A percentile compares a stretch with the other conserved stretches of the same genome.
Evolutionary conservation across 768 basidiomycete species (phyloP).

Genomic region (Macrolepiota dolichaula): DNA sequence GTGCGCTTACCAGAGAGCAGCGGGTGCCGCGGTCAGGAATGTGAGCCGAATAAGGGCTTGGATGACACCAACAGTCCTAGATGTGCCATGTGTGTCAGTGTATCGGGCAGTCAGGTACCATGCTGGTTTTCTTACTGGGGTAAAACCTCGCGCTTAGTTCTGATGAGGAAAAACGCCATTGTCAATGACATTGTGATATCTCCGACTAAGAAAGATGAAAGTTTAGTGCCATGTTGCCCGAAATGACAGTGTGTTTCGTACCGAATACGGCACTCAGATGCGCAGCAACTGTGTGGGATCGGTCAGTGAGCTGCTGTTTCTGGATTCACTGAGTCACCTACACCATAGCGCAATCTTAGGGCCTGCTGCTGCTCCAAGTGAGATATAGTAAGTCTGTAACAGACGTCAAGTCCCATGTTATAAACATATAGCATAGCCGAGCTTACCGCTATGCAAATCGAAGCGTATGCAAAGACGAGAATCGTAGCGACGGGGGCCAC

Average conservation of each 20-base stretch:
- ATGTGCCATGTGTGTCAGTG: neutral
- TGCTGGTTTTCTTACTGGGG: slow-evolving; percentile 19
- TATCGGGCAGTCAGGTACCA: neutral
- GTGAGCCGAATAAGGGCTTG: slow-evolving; percentile 26
- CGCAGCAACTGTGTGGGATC: neutral
- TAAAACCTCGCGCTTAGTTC: slow-evolving; percentile 23
- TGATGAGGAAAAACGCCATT: slow-evolving; percentile 27
- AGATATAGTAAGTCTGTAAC: slow-evolving; percentile 25
- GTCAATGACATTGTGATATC: slow-evolving; percentile 24
- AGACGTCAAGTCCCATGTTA: neutral
- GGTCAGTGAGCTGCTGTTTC: neutral
- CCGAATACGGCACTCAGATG: slow-evolving; percentile 5
- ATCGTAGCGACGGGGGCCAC: slow-evolving; percentile 20
- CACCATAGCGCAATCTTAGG: slow-evolving; percentile 24
- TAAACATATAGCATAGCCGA: neutral
- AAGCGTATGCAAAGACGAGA: slow-evolving; percentile 24
- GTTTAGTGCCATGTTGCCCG: neutral
- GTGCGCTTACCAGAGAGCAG: slow-evolving; percentile 26
- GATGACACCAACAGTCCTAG: slow-evolving; percentile 25
- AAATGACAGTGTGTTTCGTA: neutral
- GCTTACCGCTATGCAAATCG: slow-evolving; percentile 25
- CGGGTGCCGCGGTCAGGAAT: slow-evolving; percentile 28
- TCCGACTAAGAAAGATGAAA: slow-evolving; percentile 19
- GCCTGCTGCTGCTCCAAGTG: slow-evolving; percentile 13
- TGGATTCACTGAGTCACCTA: slow-evolving; percentile 13